Conservation (phyloP, 148 eudicot genomes). For the Gaultheria prostrata region DNA sequence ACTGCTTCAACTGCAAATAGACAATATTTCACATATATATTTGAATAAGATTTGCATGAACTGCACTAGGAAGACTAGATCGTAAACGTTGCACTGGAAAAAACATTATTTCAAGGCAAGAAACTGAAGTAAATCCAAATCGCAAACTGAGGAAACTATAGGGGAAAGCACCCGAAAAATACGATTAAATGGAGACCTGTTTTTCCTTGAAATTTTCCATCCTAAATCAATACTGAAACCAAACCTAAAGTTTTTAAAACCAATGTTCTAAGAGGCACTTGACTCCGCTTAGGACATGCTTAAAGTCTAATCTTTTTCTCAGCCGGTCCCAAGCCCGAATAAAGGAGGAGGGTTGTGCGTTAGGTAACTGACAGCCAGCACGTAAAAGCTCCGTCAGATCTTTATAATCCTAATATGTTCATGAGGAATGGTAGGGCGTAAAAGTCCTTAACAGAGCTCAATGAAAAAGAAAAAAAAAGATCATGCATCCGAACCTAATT, state of each 20-base stretch:
- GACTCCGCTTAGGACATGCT: too few species aligned
- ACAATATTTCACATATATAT: background rate
- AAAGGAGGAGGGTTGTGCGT: too few species aligned
- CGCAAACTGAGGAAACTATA: background rate
- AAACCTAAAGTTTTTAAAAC: background rate
- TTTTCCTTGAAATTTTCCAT: background rate
- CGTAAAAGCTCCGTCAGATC: too few species aligned
- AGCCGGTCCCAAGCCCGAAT: too few species aligned
- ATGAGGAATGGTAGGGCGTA: too few species aligned
- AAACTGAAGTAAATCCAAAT: background rate
- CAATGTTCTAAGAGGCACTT: background rate
- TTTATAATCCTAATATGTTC: too few species aligned
- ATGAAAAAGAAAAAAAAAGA: too few species aligned
- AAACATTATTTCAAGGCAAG: background rate
- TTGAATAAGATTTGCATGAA: background rate
- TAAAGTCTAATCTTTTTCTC: too few species aligned
- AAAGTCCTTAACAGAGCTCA: too few species aligned
- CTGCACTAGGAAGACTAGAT: background rate
- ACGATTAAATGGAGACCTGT: background rate
- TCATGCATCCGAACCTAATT: too few species aligned
- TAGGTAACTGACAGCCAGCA: too few species aligned
- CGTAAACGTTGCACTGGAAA: too few species aligned
- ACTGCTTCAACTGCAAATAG: constrained; percentile 13
- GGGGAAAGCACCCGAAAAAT: background rate
- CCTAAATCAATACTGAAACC: background rate